These are phyloP conservation scores for Leptomonas seymouri DNA, from an alignment of 208 protist species.

Conservation along the genomic window DNA sequence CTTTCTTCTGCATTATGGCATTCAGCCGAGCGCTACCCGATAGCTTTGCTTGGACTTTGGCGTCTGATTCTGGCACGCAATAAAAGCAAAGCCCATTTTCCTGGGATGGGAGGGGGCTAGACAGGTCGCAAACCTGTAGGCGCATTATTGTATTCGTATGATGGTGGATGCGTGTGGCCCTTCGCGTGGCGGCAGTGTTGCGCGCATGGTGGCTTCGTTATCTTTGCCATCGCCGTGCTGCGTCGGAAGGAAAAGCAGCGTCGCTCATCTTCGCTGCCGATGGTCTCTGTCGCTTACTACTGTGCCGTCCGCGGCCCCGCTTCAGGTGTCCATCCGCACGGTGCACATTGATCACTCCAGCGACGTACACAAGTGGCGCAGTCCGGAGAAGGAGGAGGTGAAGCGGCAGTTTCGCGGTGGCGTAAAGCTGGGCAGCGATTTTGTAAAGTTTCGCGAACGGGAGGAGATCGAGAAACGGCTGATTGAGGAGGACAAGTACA, in stretches of 20 bases:
- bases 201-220: neutral
- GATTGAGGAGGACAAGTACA: slow-evolving; percentile 64
- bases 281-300: no score
- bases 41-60: no score
- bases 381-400: slow-evolving; percentile 62
- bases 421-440: slow-evolving; percentile 65
- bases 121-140: no score
- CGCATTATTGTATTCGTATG: no score
- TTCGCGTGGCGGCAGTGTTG: neutral
- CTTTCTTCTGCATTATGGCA: no score
- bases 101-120: no score
- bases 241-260: no score
- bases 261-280: no score
- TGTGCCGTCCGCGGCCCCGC: neutral
- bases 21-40: no score
- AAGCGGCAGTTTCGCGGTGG: slow-evolving; percentile 56
- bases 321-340: neutral
- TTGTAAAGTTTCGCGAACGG: slow-evolving; percentile 38
- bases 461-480: slow-evolving; percentile 50
- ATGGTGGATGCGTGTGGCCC: no score
- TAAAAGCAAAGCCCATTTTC: no score
- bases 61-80: no score
- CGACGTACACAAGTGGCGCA: slow-evolving; percentile 74
- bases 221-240: neutral
- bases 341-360: slow-evolving; percentile 64